phyloP scores from a whole-genome alignment of 805 yeast species.

The Starmerella davenportii region DNA sequence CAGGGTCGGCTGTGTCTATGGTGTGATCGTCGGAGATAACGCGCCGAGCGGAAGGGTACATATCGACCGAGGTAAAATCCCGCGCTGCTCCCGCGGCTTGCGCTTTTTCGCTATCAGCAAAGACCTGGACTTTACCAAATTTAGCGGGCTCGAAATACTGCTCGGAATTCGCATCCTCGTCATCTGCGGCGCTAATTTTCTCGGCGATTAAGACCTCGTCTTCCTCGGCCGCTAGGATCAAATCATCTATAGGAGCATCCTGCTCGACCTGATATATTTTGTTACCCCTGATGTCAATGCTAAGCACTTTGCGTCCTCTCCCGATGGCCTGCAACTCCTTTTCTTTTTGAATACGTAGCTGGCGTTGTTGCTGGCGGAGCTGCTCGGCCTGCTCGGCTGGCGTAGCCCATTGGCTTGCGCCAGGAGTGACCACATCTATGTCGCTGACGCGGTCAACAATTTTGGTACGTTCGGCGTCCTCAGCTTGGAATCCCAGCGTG shows the following conservation, averaged over 20 bases:
- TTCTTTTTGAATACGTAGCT: conserved; percentile 40
- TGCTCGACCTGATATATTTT: conserved; percentile 50
- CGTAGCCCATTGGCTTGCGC: conserved; percentile 55
- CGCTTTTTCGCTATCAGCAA: not conserved
- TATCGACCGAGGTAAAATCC: no score
- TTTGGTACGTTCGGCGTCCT: conserved; percentile 75
- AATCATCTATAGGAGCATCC: conserved; percentile 19
- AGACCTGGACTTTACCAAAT: not conserved
- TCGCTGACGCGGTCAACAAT: conserved; percentile 90
- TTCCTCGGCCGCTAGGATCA: conserved; percentile 6
- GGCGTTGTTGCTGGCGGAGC: conserved; percentile 69
- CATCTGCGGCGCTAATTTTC: not conserved
- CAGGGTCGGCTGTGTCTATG: no score
- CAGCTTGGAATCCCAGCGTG: conserved; percentile 60
- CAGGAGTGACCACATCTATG: conserved; percentile 44
- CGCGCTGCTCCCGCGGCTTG: no score
- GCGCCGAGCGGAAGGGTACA: no score
- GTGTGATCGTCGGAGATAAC: no score
- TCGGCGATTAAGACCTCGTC: conserved; percentile 1
- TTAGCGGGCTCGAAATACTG: not conserved
- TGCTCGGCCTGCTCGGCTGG: conserved; percentile 76
- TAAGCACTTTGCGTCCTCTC: conserved; percentile 54
- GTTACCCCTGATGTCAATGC: conserved; percentile 64
- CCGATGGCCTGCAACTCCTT: conserved; percentile 44
- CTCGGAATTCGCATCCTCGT: not conserved